Percentiles rank a stretch among this genome's conserved stretches.
phyloP scores from a whole-genome alignment of 805 yeast genomes.

The Ogataea trehaloabstinens region DNA sequence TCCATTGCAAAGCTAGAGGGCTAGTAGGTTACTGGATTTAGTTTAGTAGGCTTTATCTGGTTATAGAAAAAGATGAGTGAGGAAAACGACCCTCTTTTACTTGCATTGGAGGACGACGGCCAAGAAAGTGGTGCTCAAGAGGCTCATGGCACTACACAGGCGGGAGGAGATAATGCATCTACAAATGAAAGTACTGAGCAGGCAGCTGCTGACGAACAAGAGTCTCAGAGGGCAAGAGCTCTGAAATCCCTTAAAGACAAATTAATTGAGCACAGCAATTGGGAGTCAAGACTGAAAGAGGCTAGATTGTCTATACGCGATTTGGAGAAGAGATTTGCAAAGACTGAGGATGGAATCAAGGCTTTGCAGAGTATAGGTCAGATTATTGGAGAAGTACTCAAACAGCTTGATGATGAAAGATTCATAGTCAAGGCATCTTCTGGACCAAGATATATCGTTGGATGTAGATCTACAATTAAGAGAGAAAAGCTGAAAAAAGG shows the following conservation, averaged over 20 bases:
- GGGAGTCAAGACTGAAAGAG: slow-evolving; percentile 88
- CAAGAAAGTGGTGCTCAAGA: slow-evolving; percentile 10
- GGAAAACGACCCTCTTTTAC: slow-evolving; percentile 75
- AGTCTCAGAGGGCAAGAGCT: slow-evolving; percentile 59
- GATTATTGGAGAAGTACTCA: slow-evolving; percentile 93
- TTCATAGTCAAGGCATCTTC: slow-evolving; percentile 94
- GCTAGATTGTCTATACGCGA: slow-evolving; percentile 80
- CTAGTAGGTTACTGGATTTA: no score
- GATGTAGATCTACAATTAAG: slow-evolving; percentile 91
- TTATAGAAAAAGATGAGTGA: no score
- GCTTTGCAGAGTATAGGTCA: slow-evolving; percentile 97
- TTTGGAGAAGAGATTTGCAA: slow-evolving; percentile 78
- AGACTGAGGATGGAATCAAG: slow-evolving; percentile 95
- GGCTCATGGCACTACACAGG: slow-evolving; percentile 6
- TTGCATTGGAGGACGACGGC: slow-evolving; percentile 51
- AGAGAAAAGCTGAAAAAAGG: slow-evolving; percentile 85
- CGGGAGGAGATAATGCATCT: slow-evolving; percentile 21
- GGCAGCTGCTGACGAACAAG: slow-evolving; percentile 28
- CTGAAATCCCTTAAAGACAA: slow-evolving; percentile 77
- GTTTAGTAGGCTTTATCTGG: no score
- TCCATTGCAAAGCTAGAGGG: no score
- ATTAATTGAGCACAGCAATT: slow-evolving; percentile 87
- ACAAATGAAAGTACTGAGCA: slow-evolving; percentile 23
- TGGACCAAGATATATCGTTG: slow-evolving; percentile 97
- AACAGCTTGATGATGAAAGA: slow-evolving; percentile 91